A percentile compares a stretch with the other conserved stretches of the same genome.
These are phyloP conservation scores for Quercus phellos DNA, from an alignment of 331 rosid genomes.

Conservation along the genomic window DNA sequence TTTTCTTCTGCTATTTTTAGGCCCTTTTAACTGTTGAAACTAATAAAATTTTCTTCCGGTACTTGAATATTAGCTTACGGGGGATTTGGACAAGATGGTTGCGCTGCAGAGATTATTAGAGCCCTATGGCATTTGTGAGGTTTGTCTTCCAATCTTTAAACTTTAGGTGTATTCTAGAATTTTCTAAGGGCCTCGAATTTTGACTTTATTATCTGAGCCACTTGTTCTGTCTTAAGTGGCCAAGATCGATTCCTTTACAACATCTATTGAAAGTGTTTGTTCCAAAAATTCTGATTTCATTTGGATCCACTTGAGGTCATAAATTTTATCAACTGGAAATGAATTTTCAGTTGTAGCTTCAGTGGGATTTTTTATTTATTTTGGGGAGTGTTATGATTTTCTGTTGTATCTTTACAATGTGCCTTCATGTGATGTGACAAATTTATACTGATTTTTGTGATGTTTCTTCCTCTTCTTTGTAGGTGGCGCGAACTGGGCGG, in stretches of 20 bases:
- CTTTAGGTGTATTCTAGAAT: slow-evolving; percentile 5
- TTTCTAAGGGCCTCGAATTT: neutral
- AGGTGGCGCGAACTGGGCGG: slow-evolving; percentile 97
- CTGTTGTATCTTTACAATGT: neutral
- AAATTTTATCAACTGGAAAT: no score
- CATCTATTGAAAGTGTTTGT: neutral
- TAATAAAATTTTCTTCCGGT: slow-evolving; percentile 18
- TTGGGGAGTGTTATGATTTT: neutral
- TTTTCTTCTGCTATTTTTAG: neutral
- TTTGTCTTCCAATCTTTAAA: slow-evolving; percentile 33
- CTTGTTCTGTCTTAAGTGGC: neutral
- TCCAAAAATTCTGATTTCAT: neutral
- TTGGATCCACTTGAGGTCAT: neutral
- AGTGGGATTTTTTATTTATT: no score
- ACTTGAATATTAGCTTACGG: slow-evolving; percentile 56
- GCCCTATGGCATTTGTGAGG: slow-evolving; percentile 98
- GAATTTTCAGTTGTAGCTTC: no score
- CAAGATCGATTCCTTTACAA: neutral
- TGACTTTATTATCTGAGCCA: neutral
- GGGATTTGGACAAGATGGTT: slow-evolving; percentile 94
- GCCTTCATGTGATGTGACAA: neutral
- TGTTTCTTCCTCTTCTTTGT: slow-evolving; percentile 1
- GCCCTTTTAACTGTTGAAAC: slow-evolving; percentile 2
- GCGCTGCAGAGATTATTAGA: slow-evolving; percentile 88
- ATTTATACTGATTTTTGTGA: neutral